Conservation (phyloP, 2,329 filamentous ascomycete species). For the Aspergillus candidus region DNA sequence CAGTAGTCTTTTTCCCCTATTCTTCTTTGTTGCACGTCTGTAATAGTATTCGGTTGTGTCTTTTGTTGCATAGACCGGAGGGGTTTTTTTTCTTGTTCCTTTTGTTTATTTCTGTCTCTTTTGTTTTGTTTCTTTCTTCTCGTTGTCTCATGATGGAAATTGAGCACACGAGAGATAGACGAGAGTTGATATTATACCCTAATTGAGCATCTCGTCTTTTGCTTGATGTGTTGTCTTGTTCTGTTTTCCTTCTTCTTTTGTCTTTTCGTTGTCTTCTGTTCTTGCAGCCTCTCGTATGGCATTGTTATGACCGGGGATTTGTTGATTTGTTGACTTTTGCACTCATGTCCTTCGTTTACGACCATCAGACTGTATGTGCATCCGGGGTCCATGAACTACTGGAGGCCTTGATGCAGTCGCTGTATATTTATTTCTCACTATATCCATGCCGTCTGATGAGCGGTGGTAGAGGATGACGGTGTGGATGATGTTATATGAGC, state of each 20-base stretch:
- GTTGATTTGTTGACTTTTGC: conserved; percentile 10
- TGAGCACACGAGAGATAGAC: too few relatives aligned
- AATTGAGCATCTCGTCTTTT: background rate
- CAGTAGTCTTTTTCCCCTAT: conserved; percentile 7
- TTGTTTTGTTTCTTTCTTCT: background rate
- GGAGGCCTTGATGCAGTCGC: too few relatives aligned
- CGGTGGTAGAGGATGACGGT: too few relatives aligned
- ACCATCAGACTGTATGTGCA: too few relatives aligned
- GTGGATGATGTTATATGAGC: conserved; percentile 1
- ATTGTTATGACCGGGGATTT: conserved; percentile 16
- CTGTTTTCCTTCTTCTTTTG: conserved; percentile 7
- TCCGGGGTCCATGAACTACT: too few relatives aligned
- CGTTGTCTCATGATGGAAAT: too few relatives aligned
- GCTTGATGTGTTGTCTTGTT: background rate
- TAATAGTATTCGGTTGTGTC: conserved; percentile 25
- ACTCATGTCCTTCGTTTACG: background rate
- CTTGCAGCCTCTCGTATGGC: conserved; percentile 22
- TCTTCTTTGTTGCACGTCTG: conserved; percentile 18
- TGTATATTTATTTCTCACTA: background rate
- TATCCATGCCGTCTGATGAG: background rate
- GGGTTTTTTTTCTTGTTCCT: conserved; percentile 8
- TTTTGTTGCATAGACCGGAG: conserved; percentile 23
- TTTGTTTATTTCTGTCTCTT: conserved; percentile 1
- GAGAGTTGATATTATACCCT: too few relatives aligned
- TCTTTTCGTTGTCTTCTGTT: conserved; percentile 13